Evolutionary conservation across 1,284 basidiomycete species (phyloP), one percentile per base, ranked within the genome.

Genomic region (Apiotrichum akiyoshidainum): DNA sequence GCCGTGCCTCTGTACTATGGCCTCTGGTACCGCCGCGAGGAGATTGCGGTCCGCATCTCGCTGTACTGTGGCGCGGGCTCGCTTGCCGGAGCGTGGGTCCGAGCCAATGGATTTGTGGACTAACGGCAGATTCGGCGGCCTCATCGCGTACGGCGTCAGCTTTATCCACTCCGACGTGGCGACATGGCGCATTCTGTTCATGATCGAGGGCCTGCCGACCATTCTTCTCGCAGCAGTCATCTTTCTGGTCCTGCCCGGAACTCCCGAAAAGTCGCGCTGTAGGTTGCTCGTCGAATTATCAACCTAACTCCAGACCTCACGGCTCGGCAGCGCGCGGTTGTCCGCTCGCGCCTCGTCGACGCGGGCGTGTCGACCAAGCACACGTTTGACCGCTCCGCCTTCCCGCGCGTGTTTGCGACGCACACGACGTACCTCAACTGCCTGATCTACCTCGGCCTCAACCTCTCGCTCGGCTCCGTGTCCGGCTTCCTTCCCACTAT

Each of bases 401-500:
- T 55, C 33, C 37, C 19, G 5, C 53, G 47, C 39, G 58, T 55
- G 22, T 55, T 59, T 33, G 9, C 12, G 0, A 53, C 35, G 14
- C 58, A 40, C 34, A 56, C 54, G 14, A 60, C 58, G 10, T 60
- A 53, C 46, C 58, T 59, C 40, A 59, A 59, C 45, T 26, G 54
- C 17, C 49, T 59, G 46, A 83, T 54, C 35, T 52, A 52, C 87
- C 52, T 88, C 64, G 87, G 86, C 17, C 79, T 88, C 52, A 92
- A 92, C 70, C 84, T 85, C 57, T 86, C 87, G 12, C 80, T 92
- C 14, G 87, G 66, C 14, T 87, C 87, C 8, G 85, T 88, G 46
- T 85, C 85, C 2, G 90, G 88, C 0, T 92, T 92, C 76, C 78
- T 92, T 19, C 90, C 90, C 0, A 91, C 90, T 0, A 90, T 92